Conservation (phyloP, 2,329 filamentous ascomycete species). For the Pestalotiopsis sp. region DNA sequence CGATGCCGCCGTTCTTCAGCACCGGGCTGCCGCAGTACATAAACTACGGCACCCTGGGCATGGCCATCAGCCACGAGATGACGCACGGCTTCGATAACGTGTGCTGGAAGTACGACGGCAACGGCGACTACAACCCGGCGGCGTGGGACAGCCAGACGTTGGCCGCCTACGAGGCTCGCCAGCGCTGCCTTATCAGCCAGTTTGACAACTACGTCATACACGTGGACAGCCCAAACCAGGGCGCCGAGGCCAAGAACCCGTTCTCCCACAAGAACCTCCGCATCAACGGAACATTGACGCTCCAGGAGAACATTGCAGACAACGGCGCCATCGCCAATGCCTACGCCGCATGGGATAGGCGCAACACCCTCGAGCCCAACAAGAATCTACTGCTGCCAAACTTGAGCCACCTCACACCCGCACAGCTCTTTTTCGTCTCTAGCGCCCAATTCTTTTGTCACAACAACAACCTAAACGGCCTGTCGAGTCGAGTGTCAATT, state of each 20-base stretch:
- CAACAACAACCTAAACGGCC: not conserved
- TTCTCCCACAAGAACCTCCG: slow-evolving; percentile 29
- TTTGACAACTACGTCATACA: slow-evolving; percentile 63
- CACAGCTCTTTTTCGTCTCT: slow-evolving; percentile 71
- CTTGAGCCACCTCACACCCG: slow-evolving; percentile 62
- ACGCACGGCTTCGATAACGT: slow-evolving; percentile 71
- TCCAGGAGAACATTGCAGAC: slow-evolving; percentile 74
- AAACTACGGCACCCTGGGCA: slow-evolving; percentile 70
- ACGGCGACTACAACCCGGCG: slow-evolving; percentile 44
- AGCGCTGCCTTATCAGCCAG: slow-evolving; percentile 64
- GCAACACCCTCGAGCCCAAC: slow-evolving; percentile 52
- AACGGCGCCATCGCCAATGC: slow-evolving; percentile 66
- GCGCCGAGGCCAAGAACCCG: too few species aligned
- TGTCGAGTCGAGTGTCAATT: not conserved
- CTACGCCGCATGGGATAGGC: slow-evolving; percentile 67
- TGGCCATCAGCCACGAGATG: slow-evolving; percentile 69
- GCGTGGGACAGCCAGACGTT: not conserved
- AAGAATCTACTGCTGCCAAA: slow-evolving; percentile 56
- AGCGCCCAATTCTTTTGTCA: slow-evolving; percentile 66
- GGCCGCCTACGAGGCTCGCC: slow-evolving; percentile 57
- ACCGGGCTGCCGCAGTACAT: slow-evolving; percentile 60
- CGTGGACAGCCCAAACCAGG: slow-evolving; percentile 58
- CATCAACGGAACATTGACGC: slow-evolving; percentile 64
- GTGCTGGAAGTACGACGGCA: slow-evolving; percentile 64
- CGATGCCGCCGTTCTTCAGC: not conserved